Conservation (phyloP, 2,329 filamentous ascomycete genomes). For the Orbilia brochopaga region DNA sequence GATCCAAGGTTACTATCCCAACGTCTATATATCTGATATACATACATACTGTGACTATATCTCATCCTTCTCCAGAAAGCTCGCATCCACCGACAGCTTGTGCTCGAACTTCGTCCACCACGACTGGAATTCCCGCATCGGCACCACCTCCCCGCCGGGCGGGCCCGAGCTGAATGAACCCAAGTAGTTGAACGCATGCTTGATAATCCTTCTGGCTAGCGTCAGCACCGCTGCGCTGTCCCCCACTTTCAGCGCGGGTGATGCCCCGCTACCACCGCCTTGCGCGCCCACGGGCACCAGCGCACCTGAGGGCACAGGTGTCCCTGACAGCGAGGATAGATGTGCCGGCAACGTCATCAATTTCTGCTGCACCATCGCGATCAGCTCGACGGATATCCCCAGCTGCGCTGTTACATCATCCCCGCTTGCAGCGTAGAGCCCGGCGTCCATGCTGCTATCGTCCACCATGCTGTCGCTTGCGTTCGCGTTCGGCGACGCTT, state of each 20-base stretch:
- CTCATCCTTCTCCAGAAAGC: slow-evolving; percentile 79
- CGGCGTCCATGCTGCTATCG: too few relatives aligned
- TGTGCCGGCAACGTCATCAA: slow-evolving; percentile 67
- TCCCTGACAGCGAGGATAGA: slow-evolving; percentile 55
- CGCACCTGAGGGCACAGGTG: slow-evolving; percentile 54
- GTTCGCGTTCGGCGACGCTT: slow-evolving; percentile 59
- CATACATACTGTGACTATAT: slow-evolving; percentile 55
- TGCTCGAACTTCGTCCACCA: slow-evolving; percentile 98
- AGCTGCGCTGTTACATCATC: slow-evolving; percentile 59
- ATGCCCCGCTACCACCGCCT: slow-evolving; percentile 13
- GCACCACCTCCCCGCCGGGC: slow-evolving; percentile 79
- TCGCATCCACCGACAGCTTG: slow-evolving; percentile 81
- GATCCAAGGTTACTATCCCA: too few relatives aligned
- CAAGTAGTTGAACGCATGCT: slow-evolving; percentile 96
- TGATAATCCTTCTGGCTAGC: slow-evolving; percentile 90
- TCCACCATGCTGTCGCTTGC: slow-evolving; percentile 61
- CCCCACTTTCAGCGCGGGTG: slow-evolving; percentile 56
- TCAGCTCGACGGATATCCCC: slow-evolving; percentile 81
- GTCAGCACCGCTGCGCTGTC: slow-evolving; percentile 69
- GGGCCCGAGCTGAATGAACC: slow-evolving; percentile 74
- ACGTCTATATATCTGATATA: too few relatives aligned
- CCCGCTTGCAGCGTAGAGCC: slow-evolving; percentile 43
- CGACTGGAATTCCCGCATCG: slow-evolving; percentile 91
- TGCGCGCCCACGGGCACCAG: slow-evolving; percentile 53
- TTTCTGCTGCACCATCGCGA: slow-evolving; percentile 72